These are phyloP conservation scores for Astrothelium macrocarpum DNA, from an alignment of 495 filamentous ascomycete species.

Conservation along the genomic window DNA sequence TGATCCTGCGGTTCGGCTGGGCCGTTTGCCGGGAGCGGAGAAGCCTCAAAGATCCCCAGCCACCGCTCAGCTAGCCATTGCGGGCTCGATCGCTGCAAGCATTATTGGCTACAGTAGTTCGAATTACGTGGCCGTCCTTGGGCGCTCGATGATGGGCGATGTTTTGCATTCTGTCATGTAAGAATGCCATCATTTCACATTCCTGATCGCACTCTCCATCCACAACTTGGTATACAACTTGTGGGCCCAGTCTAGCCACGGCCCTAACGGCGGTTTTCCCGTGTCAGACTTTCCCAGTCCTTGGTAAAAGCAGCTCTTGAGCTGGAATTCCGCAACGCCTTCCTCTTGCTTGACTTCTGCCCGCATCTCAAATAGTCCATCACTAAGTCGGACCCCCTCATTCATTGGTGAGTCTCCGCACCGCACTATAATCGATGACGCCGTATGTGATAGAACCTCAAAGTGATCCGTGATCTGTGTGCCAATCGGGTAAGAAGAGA, in stretches of 20 bases:
- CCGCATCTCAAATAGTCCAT: constrained; percentile 62
- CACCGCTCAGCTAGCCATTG: neutral
- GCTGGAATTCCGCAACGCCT: constrained; percentile 50
- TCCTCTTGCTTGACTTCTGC: constrained; percentile 50
- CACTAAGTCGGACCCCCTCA: constrained; percentile 45
- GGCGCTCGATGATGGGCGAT: neutral
- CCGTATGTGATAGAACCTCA: constrained; percentile 59
- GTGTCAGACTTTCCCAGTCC: constrained; percentile 32
- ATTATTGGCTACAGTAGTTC: neutral
- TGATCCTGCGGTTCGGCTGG: neutral
- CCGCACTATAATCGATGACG: constrained; percentile 51
- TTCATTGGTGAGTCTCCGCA: constrained; percentile 58
- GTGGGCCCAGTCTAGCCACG: constrained; percentile 54
- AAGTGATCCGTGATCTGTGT: constrained; percentile 67
- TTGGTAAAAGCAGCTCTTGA: constrained; percentile 60
- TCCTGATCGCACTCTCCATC: constrained; percentile 47
- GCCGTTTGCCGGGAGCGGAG: neutral
- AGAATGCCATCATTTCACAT: constrained; percentile 16
- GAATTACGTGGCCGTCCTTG: neutral
- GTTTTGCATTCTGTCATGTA: constrained; percentile 11
- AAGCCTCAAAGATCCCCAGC: neutral
- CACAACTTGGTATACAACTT: constrained; percentile 53
- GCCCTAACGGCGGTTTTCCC: constrained; percentile 33
- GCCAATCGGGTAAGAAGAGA: constrained; percentile 49
- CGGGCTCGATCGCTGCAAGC: neutral